phyloP scores from a whole-genome alignment of 192 early-diverging fungal genomes.

The Rhizophagus clarus region DNA sequence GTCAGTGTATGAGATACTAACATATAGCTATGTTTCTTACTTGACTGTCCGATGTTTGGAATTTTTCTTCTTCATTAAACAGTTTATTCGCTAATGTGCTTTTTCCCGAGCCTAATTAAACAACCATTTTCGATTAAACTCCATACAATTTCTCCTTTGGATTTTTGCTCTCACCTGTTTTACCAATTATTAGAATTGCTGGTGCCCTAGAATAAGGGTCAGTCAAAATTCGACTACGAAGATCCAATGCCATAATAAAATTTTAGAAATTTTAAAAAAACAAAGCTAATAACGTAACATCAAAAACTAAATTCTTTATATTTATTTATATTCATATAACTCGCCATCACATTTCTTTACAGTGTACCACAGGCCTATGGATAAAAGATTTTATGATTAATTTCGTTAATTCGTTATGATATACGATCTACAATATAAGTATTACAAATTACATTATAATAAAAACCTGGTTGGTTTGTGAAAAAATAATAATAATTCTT shows the following conservation, averaged over 20 bases:
- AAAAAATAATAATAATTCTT: no score
- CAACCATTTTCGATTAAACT: neutral
- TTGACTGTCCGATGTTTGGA: neutral
- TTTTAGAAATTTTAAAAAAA: neutral
- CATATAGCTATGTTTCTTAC: neutral
- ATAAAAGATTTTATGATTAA: no score
- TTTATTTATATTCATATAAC: no score
- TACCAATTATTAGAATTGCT: neutral
- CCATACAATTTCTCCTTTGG: neutral
- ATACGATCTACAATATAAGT: no score
- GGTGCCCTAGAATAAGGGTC: neutral
- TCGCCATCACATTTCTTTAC: no score
- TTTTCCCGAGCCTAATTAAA: neutral
- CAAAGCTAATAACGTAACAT: no score
- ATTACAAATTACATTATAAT: no score
- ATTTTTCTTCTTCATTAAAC: neutral
- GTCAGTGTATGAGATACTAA: neutral
- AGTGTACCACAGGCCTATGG: no score
- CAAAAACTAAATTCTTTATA: no score
- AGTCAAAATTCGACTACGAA: neutral
- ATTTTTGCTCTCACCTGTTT: neutral
- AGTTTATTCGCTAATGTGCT: neutral
- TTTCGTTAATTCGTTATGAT: no score
- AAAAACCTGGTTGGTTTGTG: no score
- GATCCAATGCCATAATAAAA: neutral